Conservation (phyloP, 345 rosid species). For the Erucastrum elatum region DNA sequence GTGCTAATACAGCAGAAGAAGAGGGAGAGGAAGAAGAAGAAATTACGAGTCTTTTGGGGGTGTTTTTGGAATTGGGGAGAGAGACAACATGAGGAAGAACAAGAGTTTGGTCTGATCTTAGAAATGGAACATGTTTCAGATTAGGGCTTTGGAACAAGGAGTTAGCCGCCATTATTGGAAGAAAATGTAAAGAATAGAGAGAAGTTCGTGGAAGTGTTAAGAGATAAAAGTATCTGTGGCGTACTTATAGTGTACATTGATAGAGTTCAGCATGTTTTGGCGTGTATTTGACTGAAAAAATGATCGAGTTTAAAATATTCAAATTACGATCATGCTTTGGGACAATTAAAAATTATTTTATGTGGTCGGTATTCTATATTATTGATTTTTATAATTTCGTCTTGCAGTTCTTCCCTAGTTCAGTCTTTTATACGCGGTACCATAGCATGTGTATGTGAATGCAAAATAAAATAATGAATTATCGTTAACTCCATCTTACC, state of each 20-base stretch:
- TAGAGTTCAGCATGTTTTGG: conserved; percentile 29
- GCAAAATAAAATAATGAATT: neutral
- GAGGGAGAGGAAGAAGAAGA: conserved; percentile 25
- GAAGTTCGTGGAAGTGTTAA: neutral
- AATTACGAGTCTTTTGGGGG: conserved; percentile 5
- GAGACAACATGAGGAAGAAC: neutral
- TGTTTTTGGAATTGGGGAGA: neutral
- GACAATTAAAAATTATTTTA: conserved; percentile 15
- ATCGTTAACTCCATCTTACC: conserved; percentile 1
- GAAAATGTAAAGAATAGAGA: neutral
- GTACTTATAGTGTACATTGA: conserved; percentile 14
- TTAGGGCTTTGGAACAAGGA: conserved; percentile 38
- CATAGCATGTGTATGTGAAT: conserved; percentile 13
- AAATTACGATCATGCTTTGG: conserved; percentile 22
- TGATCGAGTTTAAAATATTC: conserved; percentile 15
- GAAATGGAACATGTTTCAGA: conserved; percentile 21
- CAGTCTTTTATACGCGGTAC: conserved; percentile 39
- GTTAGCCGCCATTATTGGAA: conserved; percentile 45
- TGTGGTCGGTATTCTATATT: conserved; percentile 23
- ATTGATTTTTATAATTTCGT: neutral
- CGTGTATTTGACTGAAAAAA: conserved; percentile 37
- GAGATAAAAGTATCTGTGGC: conserved; percentile 12
- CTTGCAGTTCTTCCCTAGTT: conserved; percentile 4
- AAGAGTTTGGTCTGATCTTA: conserved; percentile 2
- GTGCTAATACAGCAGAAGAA: conserved; percentile 4